Base-by-base conservation (phyloP, 2,329 filamentous ascomycete genomes). In the Penicillium nordicum region DNA sequence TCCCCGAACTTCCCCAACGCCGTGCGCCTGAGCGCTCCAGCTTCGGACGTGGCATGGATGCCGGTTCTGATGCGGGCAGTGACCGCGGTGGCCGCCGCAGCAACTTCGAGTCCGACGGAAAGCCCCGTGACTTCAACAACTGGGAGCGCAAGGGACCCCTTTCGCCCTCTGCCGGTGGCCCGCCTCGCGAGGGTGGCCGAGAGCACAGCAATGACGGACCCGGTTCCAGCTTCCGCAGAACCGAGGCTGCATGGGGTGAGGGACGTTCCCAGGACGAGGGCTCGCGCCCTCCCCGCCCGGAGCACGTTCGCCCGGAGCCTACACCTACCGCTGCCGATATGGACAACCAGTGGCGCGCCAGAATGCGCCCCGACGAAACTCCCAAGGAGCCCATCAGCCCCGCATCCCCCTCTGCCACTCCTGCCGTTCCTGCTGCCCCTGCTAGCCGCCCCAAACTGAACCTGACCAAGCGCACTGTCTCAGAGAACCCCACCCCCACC, bases 91-190 rank as follows among this genome's bases (percentile, higher is more conserved):
- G 76, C 45, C 80, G 84, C 58, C 80, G 86, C 65, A 87, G 89
- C 63, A 88, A 89, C 63, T 84, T 84, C 50, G 84, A 85, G 61
- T 79, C 80, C 50, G 90, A 93, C 72, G 88, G 88, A 64, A 92
- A 90, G 73, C 77, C 85, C 55, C 87, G 90, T 56, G 90, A 95
- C 72, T 88, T 94, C 63, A 83, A 85, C 65, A 95, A 91, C 75
- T 99, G 94, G 94, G 93, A 97, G 77, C 89, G 94, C 67, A 94
- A 90, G 72, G 94, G 94, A 12, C 94, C 94, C 37, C 81, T 97
- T 54, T 90, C 93, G 41, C 90, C 93, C 23, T 76, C 80, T 78
- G 64, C 80, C 80, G 50, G 50, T 42, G 51, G 82, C 25, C 72
- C 78, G 30, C 74, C 70, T 51, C 74, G 84, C 58, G 84, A 85